phyloP scores from a whole-genome alignment of 352 stramenopile species.

The Phytophthora sp. region DNA sequence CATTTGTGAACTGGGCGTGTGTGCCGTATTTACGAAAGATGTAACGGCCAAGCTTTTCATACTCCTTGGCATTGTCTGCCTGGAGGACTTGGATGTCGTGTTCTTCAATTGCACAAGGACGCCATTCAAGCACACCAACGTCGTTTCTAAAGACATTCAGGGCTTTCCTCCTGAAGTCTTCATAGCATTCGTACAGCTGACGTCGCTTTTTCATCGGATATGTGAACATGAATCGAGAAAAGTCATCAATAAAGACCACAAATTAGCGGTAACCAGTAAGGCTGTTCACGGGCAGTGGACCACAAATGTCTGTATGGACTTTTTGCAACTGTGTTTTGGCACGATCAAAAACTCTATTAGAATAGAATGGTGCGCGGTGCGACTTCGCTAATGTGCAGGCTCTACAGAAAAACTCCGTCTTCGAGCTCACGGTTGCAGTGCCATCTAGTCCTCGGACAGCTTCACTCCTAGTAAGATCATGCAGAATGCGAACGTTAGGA shows the following conservation, averaged over 20 bases:
- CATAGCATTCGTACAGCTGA: constrained; percentile 19
- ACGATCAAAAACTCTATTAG: constrained; percentile 24
- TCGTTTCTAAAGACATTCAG: not conserved
- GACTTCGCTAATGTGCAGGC: constrained; percentile 24
- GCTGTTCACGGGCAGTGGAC: constrained; percentile 3
- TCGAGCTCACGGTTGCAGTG: too few relatives aligned
- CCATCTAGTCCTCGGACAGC: not conserved
- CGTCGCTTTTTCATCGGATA: constrained; percentile 8
- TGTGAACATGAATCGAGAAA: constrained; percentile 20
- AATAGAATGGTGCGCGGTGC: constrained; percentile 13
- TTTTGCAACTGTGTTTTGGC: constrained; percentile 4
- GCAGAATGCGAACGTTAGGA: constrained; percentile 5
- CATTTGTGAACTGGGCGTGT: constrained; percentile 20
- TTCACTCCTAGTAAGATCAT: constrained; percentile 7
- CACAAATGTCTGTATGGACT: constrained; percentile 1
- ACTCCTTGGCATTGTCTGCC: constrained; percentile 7
- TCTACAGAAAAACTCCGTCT: constrained; percentile 2
- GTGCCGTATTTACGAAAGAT: constrained; percentile 9
- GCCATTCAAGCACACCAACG: not conserved
- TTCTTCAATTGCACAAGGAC: not conserved
- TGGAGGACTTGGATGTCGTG: constrained; percentile 3
- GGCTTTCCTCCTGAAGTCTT: constrained; percentile 4
- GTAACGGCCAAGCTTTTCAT: constrained; percentile 6
- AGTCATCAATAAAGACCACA: constrained; percentile 28
- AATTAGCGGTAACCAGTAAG: constrained; percentile 26